Conservation (phyloP, 805 yeast genomes). For the Starmerella scarabaei region DNA sequence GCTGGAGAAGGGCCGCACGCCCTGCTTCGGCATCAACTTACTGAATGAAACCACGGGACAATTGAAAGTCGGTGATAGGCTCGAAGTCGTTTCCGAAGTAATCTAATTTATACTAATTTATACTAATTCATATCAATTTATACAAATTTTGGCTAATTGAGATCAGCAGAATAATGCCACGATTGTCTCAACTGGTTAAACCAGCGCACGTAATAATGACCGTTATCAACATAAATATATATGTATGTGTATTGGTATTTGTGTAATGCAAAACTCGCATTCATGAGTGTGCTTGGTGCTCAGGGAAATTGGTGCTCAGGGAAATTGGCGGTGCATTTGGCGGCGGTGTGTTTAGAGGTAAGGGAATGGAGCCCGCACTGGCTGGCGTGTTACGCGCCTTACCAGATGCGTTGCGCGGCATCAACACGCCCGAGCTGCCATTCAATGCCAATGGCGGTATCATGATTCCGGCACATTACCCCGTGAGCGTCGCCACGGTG, state of each 20-base stretch:
- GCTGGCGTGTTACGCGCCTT: slow-evolving; percentile 25
- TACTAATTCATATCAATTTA: neutral
- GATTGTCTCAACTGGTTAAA: too few species aligned
- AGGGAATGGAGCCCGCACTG: neutral
- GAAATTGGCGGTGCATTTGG: too few species aligned
- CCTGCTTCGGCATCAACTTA: slow-evolving; percentile 26
- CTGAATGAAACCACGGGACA: slow-evolving; percentile 18
- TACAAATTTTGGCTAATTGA: too few species aligned
- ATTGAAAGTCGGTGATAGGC: slow-evolving; percentile 23
- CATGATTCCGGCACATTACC: slow-evolving; percentile 25
- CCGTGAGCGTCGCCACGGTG: slow-evolving; percentile 44
- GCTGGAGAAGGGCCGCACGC: slow-evolving; percentile 23
- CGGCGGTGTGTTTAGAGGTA: too few species aligned
- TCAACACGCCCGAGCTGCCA: slow-evolving; percentile 7
- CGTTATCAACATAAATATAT: too few species aligned
- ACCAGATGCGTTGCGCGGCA: slow-evolving; percentile 32
- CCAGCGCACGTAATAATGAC: too few species aligned
- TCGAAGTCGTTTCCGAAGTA: slow-evolving; percentile 20
- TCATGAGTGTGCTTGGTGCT: too few species aligned
- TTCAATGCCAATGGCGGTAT: slow-evolving; percentile 4
- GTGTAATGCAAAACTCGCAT: too few species aligned
- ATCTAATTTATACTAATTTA: slow-evolving; percentile 1
- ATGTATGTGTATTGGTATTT: too few species aligned
- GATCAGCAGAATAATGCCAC: too few species aligned
- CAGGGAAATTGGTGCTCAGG: too few species aligned